Base-by-base conservation (phyloP, 345 rosid species). In the Noccaea bulbosa region DNA sequence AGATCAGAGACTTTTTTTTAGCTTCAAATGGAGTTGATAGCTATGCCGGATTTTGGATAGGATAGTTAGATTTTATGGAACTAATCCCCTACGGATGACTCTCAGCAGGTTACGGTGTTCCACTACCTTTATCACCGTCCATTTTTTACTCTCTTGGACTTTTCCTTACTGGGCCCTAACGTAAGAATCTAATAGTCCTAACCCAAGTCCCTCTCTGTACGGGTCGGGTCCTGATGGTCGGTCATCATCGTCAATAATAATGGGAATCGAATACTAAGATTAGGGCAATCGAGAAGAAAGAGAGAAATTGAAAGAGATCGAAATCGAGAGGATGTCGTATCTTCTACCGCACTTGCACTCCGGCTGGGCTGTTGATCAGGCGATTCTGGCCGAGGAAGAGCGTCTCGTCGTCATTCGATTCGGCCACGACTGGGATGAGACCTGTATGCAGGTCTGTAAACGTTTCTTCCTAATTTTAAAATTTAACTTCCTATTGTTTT, bases 341-440 rank as follows among this genome's bases (percentile, higher is more conserved):
- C 68, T 92, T 76, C 83, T 92, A 56, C 98, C 98, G 8, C 96
- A 92, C 65, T 75, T 92, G 78, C 96, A 89, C 84, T 87, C 98
- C 0, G 98, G 98, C 20, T 87, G 96, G 98, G 98, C 96, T 2
- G 98, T 89, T 0, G 98, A 92, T 71, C 98, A 92, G 84, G 87
- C 96, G 68, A 92, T 92, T 75, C 79, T 92, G 5, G 91, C 98
- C 37, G 98, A 89, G 80, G 98, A 92, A 79, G 98, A 89, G 81
- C 91, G 96, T 72, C 89, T 89, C 33, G 98, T 88, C 17, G 84
- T 89, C 83, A 89, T 92, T 33, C 87, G 94, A 14, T 92, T 92
- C 79, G 98, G 96, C 65, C 98, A 85, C 59, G 98, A 92, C 57
- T 92, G 98, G 98, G 98, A 92, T 70, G 98, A 92, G 50, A 92